Evolutionary conservation across 78 protist genomes (phyloP).

Genomic region (Emiliania huxleyi): DNA sequence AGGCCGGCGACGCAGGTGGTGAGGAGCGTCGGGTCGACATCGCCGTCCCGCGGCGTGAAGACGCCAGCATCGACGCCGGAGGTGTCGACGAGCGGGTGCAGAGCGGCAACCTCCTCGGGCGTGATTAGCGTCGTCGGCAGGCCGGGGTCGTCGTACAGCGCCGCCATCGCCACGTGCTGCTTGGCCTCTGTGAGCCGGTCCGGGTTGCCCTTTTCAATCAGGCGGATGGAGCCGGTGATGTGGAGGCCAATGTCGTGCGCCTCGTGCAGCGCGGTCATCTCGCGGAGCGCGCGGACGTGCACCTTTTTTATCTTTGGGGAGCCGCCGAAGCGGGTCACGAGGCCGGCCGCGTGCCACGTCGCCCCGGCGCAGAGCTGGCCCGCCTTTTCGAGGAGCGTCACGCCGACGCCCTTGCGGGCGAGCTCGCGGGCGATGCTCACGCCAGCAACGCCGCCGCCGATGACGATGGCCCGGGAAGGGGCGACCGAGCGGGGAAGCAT

Average conservation of each 20-base stretch:
- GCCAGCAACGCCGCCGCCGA: slow-evolving; percentile 12
- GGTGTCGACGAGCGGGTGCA: background rate
- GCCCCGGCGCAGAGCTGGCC: slow-evolving; percentile 8
- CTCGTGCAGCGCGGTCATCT: background rate
- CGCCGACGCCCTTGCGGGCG: background rate
- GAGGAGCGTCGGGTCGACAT: slow-evolving; percentile 1
- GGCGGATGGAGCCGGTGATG: slow-evolving; percentile 16
- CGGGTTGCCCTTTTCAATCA: background rate
- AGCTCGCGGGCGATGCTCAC: background rate
- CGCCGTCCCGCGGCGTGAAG: slow-evolving; percentile 20
- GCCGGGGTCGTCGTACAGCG: background rate
- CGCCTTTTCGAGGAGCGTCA: slow-evolving; percentile 2
- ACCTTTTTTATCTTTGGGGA: slow-evolving; percentile 8
- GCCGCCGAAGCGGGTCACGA: slow-evolving; percentile 36
- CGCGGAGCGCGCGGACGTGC: background rate
- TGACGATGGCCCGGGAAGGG: background rate
- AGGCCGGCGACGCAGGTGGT: background rate
- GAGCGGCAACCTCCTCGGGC: background rate
- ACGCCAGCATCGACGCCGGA: background rate
- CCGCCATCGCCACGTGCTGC: slow-evolving; percentile 15
- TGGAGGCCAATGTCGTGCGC: background rate
- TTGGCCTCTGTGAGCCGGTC: slow-evolving; percentile 6
- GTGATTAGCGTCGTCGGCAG: background rate
- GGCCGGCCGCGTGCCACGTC: slow-evolving; percentile 38
- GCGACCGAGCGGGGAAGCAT: no score